Evolutionary conservation across 2,329 filamentous ascomycete species (phyloP).

Genomic region (Magnaporthiopsis incrustans): DNA sequence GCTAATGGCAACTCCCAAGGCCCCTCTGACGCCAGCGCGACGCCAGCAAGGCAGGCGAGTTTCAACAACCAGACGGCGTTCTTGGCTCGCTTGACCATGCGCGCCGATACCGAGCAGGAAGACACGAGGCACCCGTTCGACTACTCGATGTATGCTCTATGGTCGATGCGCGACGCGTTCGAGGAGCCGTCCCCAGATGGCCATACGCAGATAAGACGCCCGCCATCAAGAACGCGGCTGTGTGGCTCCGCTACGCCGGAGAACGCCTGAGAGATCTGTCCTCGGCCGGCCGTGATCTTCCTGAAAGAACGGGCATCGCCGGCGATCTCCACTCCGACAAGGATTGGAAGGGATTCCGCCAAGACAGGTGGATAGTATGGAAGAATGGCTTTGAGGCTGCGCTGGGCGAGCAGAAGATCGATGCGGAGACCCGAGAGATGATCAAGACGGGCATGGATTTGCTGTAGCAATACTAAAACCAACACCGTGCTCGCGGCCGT

Average conservation of each 20-base stretch:
- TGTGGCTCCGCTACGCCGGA: slow-evolving; percentile 17
- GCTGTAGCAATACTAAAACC: not conserved
- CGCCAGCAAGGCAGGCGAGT: slow-evolving; percentile 8
- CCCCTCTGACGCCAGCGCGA: slow-evolving; percentile 12
- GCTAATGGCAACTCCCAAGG: slow-evolving; percentile 9
- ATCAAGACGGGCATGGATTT: not conserved
- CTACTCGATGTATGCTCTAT: slow-evolving; percentile 20
- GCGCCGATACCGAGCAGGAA: slow-evolving; percentile 4
- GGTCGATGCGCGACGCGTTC: slow-evolving; percentile 20
- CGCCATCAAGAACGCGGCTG: slow-evolving; percentile 15
- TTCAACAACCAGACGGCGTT: slow-evolving; percentile 18
- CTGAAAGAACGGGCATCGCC: slow-evolving; percentile 13
- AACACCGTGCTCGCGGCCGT: not conserved
- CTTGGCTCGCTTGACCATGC: slow-evolving; percentile 19
- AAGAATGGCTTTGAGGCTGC: slow-evolving; percentile 14
- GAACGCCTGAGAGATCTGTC: slow-evolving; percentile 13
- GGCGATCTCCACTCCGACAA: slow-evolving; percentile 14
- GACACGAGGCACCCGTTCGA: slow-evolving; percentile 14
- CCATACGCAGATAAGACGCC: slow-evolving; percentile 3
- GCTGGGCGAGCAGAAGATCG: not conserved
- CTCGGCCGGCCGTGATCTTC: slow-evolving; percentile 8
- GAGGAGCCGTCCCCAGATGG: slow-evolving; percentile 12
- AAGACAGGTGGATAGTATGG: slow-evolving; percentile 20
- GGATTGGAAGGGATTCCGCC: slow-evolving; percentile 20
- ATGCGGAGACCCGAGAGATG: slow-evolving; percentile 4